phyloP scores from a whole-genome alignment of 495 filamentous ascomycete genomes.

The Podospora bellae-mahoneyi region DNA sequence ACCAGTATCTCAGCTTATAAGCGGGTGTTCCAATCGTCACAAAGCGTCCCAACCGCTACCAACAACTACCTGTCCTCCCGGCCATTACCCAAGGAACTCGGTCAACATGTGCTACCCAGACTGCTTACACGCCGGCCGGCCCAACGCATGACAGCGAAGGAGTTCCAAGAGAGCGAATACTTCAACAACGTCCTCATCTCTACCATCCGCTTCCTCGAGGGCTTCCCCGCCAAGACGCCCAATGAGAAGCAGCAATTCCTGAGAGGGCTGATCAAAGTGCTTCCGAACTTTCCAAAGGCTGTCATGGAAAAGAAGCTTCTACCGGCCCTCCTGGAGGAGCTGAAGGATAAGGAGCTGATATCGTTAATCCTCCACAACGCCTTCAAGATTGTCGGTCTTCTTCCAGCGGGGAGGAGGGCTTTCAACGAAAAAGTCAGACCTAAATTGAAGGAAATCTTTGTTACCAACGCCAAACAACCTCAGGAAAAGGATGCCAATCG shows the following conservation, averaged over 20 bases:
- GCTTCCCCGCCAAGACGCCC: conserved; percentile 83
- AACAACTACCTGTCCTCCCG: conserved; percentile 83
- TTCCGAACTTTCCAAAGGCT: conserved; percentile 85
- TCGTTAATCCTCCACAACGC: conserved; percentile 83
- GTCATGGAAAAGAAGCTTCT: conserved; percentile 94
- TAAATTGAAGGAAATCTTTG: conserved; percentile 77
- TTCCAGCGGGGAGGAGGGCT: conserved; percentile 70
- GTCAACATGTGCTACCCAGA: conserved; percentile 68
- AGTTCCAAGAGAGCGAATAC: conserved; percentile 90
- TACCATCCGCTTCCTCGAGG: conserved; percentile 90
- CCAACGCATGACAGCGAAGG: conserved; percentile 79
- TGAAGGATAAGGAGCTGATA: conserved; percentile 83
- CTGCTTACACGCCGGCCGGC: conserved; percentile 83
- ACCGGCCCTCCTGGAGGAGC: conserved; percentile 81
- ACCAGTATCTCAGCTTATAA: conserved; percentile 77
- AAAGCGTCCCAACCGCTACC: conserved; percentile 66
- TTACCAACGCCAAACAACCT: conserved; percentile 48
- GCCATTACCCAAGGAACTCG: conserved; percentile 74
- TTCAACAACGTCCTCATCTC: conserved; percentile 96
- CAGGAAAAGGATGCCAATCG: conserved; percentile 75
- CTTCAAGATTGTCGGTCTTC: conserved; percentile 74
- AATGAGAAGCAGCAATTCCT: conserved; percentile 90
- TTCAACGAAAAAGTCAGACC: conserved; percentile 83
- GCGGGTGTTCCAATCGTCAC: conserved; percentile 69
- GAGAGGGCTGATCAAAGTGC: conserved; percentile 77